Evolutionary conservation across 495 filamentous ascomycete genomes (phyloP), one percentile per base, ranked within the genome.

Genomic region (Trichoderma gamsii): DNA sequence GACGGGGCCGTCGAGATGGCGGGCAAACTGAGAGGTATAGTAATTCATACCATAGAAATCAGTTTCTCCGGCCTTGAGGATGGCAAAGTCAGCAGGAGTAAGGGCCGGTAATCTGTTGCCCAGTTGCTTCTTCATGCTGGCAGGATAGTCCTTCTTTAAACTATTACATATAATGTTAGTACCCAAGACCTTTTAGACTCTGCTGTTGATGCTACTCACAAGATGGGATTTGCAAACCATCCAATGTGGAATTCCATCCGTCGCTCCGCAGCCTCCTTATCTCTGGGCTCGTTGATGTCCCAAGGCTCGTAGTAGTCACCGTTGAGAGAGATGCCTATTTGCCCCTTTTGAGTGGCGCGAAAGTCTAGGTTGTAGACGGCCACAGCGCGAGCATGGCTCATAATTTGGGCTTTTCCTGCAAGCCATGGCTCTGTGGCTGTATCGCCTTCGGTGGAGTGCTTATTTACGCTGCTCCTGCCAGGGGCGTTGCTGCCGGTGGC

Each of bases 241-340:
- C 82, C 83, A 70, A 84, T 85, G 16, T 83, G 81, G 66, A 86
- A 84, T 67, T 86, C 83, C 66, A 84, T 79, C 70, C 82, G 83
- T 59, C 82, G 79, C 67, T 82, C 79, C 46, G 77, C 79, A 27
- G 83, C 83, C 73, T 82, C 83, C 15, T 82, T 73, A 68, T 85
- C 83, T 3, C 73, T 72, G 1, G 82, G 82, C 63, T 84, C 81
- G 41, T 78, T 76, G 6, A 82, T 77, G 63, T 86, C 83, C 81
- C 80, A 86, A 27, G 83, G 83, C 43, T 86, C 82, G n/a, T 80
- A 79, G 82, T 82, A 86, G 74, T 86, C 75, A 83, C 83, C 82
- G 65, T 86, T 84, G 12, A 86, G 76, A 13, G 83, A 84, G 63
- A 86, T 82, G n/a, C 82, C 81, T 67, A 86, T 85, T 51, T 83